Evolutionary conservation across 176 grass and related monocot species (phyloP).

Genomic region (Aegilops speltoides): DNA sequence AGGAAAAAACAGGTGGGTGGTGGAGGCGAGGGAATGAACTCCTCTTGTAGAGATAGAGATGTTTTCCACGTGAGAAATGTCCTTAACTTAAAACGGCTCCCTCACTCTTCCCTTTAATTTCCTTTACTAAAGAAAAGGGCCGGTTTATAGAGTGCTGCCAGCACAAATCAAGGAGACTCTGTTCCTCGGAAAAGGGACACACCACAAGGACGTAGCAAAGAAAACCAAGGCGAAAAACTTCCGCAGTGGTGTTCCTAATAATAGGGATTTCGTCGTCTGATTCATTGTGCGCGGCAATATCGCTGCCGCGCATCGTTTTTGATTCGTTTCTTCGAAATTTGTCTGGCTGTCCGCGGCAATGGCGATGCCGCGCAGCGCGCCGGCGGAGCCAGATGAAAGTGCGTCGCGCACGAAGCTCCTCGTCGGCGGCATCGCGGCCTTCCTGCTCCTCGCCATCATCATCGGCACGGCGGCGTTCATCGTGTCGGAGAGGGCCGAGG

Average conservation of each 20-base stretch:
- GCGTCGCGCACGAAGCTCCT: slow-evolving; percentile 34
- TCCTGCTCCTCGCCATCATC: slow-evolving; percentile 56
- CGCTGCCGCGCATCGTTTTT: slow-evolving; percentile 10
- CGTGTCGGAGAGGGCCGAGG: slow-evolving; percentile 17
- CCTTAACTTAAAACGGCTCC: too few relatives aligned
- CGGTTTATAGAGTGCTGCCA: slow-evolving; percentile 11
- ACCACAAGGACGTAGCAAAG: slow-evolving; percentile 22
- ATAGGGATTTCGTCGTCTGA: slow-evolving; percentile 10
- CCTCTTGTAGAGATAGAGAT: too few relatives aligned
- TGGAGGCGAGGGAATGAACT: too few relatives aligned
- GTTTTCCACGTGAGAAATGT: too few relatives aligned
- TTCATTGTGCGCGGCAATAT: background rate
- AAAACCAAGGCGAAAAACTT: slow-evolving; percentile 4
- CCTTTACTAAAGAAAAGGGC: background rate
- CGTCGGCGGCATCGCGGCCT: slow-evolving; percentile 33
- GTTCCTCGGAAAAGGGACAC: slow-evolving; percentile 31
- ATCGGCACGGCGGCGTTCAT: slow-evolving; percentile 54
- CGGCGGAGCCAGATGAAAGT: slow-evolving; percentile 20
- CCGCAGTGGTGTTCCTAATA: slow-evolving; percentile 6
- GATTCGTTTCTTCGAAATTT: background rate
- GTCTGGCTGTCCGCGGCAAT: slow-evolving; percentile 22
- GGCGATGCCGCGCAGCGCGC: slow-evolving; percentile 12
- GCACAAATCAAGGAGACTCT: background rate
- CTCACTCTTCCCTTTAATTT: background rate
- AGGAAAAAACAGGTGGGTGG: too few relatives aligned